Conservation (phyloP, 73 alveolate genomes). For the Tetrahymena borealis region DNA sequence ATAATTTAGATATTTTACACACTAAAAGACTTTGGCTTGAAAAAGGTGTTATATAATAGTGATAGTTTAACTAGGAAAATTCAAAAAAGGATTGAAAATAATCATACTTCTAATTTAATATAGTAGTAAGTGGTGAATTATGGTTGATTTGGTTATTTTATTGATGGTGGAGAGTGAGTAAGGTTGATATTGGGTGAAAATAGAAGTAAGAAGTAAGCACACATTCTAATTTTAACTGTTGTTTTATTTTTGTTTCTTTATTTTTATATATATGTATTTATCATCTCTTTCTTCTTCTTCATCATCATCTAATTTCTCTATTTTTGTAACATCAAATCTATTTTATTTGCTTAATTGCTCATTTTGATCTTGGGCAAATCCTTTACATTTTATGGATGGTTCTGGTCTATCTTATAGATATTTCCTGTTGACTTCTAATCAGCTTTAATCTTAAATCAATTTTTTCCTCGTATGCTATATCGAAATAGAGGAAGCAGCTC, state of each 20-base stretch:
- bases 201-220: neutral
- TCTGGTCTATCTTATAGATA: too few species aligned
- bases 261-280: neutral
- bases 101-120: neutral
- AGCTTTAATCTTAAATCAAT: too few species aligned
- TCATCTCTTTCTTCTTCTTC: neutral
- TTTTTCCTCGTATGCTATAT: too few species aligned
- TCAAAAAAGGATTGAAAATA: neutral
- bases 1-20: neutral
- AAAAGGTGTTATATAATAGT: neutral
- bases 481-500: too few species aligned
- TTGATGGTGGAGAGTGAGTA: too few species aligned
- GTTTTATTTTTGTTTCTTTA: neutral
- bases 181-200: neutral
- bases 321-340: neutral
- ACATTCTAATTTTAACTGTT: neutral
- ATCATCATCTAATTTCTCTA: neutral
- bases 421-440: too few species aligned
- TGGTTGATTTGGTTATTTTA: neutral
- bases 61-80: conserved; percentile 1
- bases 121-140: neutral
- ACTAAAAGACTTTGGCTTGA: conserved; percentile 2
- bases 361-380: neutral
- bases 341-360: neutral
- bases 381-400: too few species aligned